Evolutionary conservation across 139 green algal genomes (phyloP).

Genomic region (Auxenochlorella pyrenoidosa): DNA sequence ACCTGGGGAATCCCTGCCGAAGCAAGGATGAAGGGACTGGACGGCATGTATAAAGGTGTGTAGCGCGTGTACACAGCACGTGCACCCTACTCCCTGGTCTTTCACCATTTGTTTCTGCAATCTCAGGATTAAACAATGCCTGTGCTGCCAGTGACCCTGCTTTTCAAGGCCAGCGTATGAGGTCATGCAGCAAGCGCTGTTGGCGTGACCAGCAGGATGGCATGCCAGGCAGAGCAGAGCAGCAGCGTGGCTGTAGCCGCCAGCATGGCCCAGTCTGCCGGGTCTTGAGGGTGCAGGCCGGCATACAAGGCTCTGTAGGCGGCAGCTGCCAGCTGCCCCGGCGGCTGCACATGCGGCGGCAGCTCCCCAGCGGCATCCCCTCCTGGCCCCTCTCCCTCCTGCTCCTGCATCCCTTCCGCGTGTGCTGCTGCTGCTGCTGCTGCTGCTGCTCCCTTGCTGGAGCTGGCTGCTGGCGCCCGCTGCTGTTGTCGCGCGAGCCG

Average conservation of each 20-base stretch:
- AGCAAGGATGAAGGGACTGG: background rate
- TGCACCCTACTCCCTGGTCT: background rate
- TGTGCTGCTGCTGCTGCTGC: background rate
- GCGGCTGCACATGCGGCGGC: background rate
- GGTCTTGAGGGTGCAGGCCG: background rate
- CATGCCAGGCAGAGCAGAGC: background rate
- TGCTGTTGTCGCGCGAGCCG: background rate
- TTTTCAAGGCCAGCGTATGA: no score
- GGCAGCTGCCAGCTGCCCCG: background rate
- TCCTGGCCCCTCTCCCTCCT: background rate
- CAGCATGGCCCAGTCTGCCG: background rate
- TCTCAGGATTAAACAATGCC: no score
- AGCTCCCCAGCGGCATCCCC: background rate
- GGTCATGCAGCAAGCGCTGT: background rate
- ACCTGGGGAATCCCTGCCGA: background rate
- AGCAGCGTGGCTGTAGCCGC: slow-evolving; percentile 1
- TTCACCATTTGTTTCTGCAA: background rate
- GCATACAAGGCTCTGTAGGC: background rate
- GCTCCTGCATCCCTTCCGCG: no score
- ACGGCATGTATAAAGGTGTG: background rate
- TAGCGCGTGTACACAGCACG: background rate
- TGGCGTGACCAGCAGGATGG: background rate
- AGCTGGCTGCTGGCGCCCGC: background rate
- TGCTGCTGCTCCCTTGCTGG: background rate
- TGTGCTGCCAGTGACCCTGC: no score